Percentiles rank a stretch among this genome's conserved stretches.
Evolutionary conservation across 1,139 yeast genomes (phyloP).

Genomic region (Magnusiomyces fungicola): DNA sequence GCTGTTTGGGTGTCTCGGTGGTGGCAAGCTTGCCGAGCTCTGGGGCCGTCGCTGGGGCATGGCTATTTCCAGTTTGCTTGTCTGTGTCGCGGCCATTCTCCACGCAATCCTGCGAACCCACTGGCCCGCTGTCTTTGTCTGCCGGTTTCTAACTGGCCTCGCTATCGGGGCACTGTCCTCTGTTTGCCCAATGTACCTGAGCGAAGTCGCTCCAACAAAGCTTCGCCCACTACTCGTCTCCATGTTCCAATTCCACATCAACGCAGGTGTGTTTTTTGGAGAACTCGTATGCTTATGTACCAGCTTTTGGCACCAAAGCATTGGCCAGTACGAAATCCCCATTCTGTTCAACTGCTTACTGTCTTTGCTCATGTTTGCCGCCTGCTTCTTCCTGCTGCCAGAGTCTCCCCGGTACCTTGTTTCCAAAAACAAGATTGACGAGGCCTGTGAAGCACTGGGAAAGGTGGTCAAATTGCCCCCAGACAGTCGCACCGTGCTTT

Average conservation of each 20-base stretch:
- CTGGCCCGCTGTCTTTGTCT: constrained; percentile 38
- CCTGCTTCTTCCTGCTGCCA: constrained; percentile 37
- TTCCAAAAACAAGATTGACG: constrained; percentile 45
- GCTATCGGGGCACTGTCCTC: constrained; percentile 68
- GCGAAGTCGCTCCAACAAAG: constrained; percentile 63
- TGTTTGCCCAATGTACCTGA: constrained; percentile 58
- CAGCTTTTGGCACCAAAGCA: constrained; percentile 37
- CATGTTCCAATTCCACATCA: constrained; percentile 60
- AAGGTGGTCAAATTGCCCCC: constrained; percentile 53
- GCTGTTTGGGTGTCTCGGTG: constrained; percentile 45
- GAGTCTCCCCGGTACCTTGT: constrained; percentile 74
- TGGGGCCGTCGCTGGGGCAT: constrained; percentile 48
- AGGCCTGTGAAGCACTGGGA: constrained; percentile 56
- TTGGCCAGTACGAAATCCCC: constrained; percentile 62
- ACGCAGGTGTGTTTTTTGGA: constrained; percentile 62
- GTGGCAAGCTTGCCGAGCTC: constrained; percentile 43
- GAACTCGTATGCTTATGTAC: constrained; percentile 64
- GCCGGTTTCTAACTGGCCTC: constrained; percentile 47
- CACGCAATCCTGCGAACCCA: constrained; percentile 41
- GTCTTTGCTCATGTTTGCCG: constrained; percentile 34
- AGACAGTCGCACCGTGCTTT: constrained; percentile 51
- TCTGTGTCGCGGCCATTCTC: constrained; percentile 45
- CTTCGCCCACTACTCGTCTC: constrained; percentile 63
- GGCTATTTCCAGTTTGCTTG: constrained; percentile 39
- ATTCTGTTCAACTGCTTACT: constrained; percentile 39